Base-by-base conservation (phyloP, 2,329 filamentous ascomycete species). In the Teratosphaeria pseudoeucalypti region DNA sequence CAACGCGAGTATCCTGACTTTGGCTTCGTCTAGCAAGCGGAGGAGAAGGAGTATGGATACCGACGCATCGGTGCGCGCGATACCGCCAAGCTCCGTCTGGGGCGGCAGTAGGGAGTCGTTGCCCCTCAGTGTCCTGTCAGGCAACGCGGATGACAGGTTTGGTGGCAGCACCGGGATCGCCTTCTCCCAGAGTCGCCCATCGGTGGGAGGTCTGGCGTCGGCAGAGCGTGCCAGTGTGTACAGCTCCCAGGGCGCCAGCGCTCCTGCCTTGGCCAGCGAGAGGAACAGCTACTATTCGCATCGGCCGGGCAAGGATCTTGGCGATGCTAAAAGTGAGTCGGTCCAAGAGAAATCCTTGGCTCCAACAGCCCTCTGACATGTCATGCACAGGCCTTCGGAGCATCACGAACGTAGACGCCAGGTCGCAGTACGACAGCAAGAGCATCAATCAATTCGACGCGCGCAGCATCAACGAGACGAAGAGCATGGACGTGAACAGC, bases 61-160 rank as follows among this genome's bases (percentile, higher is more conserved):
- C 0, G 88, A 94, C 71, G 90, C 90, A 5, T 92, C 88, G 0
- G 88, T 94, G 47, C 87, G 90, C 52, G 90, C 90, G 2, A 77
- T 95, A n/a, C 88, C 90, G 1, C 89, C 89, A 0, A 90, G 87
- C 0, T 92, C 88, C 0, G 79, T 92, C 4, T 94, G 88, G 80
- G 89, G 89, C 53, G 89, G 89, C 52, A 90, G 87, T 68, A 85
- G 89, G 62, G 89, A 94, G 73, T 89, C 85, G 52, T 79, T 94
- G 1, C 89, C 89, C 0, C 78, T 94, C 29, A 91, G 87, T 68
- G 85, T 92, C 6, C 79, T 94, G 39, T 90, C 87, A 68, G 82
- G 85, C 60, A 90, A 86, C 68, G 78, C 87, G 37, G 85, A 87
- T 43, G 75, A 49, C 76, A 58, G 66, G 60, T 71, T 73, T 75